Conservation (phyloP, 2,329 filamentous ascomycete species). For the Neurospora sp. region DNA sequence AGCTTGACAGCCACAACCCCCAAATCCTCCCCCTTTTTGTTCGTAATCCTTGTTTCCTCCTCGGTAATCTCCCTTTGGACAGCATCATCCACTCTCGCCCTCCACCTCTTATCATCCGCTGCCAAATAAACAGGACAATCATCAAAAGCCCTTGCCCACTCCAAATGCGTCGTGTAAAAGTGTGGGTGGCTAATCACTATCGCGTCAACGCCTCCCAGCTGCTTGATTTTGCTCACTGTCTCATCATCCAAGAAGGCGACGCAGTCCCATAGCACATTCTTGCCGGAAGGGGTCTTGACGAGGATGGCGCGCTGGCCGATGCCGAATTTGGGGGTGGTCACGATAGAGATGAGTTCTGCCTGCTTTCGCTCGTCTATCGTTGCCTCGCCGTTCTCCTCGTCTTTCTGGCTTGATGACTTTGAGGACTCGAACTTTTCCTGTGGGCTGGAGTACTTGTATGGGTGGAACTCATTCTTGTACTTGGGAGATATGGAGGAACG, state of each 20-base stretch:
- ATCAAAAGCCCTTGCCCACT: constrained; percentile 59
- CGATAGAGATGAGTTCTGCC: constrained; percentile 31
- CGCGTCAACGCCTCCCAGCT: constrained; percentile 54
- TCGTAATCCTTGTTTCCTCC: constrained; percentile 29
- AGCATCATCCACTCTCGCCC: constrained; percentile 32
- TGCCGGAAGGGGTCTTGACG: constrained; percentile 53
- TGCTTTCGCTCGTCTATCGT: background rate
- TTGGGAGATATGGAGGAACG: constrained; percentile 17
- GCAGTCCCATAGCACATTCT: constrained; percentile 76
- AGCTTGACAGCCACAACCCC: constrained; percentile 56
- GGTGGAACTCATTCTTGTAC: constrained; percentile 45
- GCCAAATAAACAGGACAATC: constrained; percentile 60
- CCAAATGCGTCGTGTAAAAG: constrained; percentile 67
- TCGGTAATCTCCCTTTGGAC: constrained; percentile 33
- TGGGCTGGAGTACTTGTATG: constrained; percentile 31
- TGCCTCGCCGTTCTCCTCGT: background rate
- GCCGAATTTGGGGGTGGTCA: constrained; percentile 48
- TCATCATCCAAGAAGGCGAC: constrained; percentile 57
- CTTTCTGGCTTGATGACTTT: too few species aligned
- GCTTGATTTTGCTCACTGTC: constrained; percentile 48
- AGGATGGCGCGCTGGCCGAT: constrained; percentile 70
- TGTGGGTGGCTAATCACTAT: constrained; percentile 76
- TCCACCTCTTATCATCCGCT: constrained; percentile 56
- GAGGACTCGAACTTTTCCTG: background rate
- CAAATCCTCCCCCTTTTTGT: constrained; percentile 23